Conservation (phyloP, 2,329 filamentous ascomycete species). For the Cladosporium phlei region DNA sequence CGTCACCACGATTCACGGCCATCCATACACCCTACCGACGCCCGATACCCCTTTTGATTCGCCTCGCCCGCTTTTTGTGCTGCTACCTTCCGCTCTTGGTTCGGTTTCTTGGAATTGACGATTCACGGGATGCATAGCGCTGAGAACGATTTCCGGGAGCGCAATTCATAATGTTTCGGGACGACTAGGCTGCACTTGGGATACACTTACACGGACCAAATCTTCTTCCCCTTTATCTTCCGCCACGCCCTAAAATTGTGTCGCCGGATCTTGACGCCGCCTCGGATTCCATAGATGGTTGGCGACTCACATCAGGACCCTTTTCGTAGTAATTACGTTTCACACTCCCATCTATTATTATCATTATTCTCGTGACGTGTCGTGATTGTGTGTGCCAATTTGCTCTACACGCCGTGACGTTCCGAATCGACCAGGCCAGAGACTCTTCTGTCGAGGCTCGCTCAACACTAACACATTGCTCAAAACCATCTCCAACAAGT, state of each 20-base stretch:
- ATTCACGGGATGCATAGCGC: conserved; percentile 3
- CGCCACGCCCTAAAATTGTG: neutral
- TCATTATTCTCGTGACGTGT: too few relatives aligned
- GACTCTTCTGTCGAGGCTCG: too few relatives aligned
- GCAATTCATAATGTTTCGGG: neutral
- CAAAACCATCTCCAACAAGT: too few relatives aligned
- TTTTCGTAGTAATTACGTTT: conserved; percentile 3
- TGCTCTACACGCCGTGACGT: too few relatives aligned
- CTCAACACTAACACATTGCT: too few relatives aligned
- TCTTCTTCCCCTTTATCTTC: neutral
- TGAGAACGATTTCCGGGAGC: neutral
- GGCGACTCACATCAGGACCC: neutral
- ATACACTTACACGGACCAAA: conserved; percentile 6
- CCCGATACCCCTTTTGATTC: conserved; percentile 2
- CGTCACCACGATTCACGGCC: conserved; percentile 2
- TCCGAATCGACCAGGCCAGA: too few relatives aligned
- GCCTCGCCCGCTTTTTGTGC: conserved; percentile 3
- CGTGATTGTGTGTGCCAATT: too few relatives aligned
- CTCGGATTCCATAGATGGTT: neutral
- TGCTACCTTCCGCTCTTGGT: neutral
- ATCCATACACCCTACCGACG: neutral
- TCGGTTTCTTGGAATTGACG: neutral
- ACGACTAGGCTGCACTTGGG: conserved; percentile 1
- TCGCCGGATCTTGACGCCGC: neutral
- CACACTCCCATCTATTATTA: neutral